These are phyloP conservation scores for Talaromyces marneffei DNA, from an alignment of 2,329 filamentous ascomycete species.

Conservation along the genomic window DNA sequence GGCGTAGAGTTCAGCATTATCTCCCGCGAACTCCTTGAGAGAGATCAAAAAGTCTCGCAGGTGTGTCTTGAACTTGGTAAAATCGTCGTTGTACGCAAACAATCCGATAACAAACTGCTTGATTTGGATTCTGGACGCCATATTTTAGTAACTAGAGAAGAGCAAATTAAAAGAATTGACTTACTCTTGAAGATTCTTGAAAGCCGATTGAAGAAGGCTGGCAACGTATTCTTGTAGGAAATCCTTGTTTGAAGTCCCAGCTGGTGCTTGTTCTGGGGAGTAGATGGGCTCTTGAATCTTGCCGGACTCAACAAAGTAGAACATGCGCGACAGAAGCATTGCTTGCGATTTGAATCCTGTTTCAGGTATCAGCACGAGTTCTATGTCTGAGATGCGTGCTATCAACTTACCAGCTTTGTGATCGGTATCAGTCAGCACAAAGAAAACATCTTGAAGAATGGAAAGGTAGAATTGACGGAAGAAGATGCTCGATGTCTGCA, in stretches of 20 bases:
- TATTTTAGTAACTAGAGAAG: not conserved
- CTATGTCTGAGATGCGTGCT: not conserved
- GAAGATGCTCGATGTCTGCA: conserved; percentile 82
- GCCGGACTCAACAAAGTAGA: conserved; percentile 83
- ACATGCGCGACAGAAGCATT: conserved; percentile 87
- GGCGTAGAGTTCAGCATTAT: conserved; percentile 88
- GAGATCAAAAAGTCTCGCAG: conserved; percentile 96
- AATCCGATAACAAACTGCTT: conserved; percentile 82
- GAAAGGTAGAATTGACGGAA: conserved; percentile 97
- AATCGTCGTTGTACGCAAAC: conserved; percentile 80
- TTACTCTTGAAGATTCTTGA: conserved; percentile 86
- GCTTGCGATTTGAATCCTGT: conserved; percentile 91
- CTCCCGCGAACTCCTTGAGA: conserved; percentile 91
- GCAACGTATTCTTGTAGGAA: conserved; percentile 86
- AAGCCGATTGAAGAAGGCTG: conserved; percentile 78
- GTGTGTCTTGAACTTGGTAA: conserved; percentile 91
- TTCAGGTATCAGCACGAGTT: not conserved
- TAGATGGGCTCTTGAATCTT: conserved; percentile 95
- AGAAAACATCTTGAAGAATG: conserved; percentile 96
- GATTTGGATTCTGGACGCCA: conserved; percentile 65
- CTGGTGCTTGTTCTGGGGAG: conserved; percentile 70
- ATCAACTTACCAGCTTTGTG: conserved; percentile 71
- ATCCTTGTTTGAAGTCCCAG: conserved; percentile 81
- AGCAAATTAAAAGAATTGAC: conserved; percentile 32
- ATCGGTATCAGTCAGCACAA: conserved; percentile 92